Evolutionary conservation across 371 early-diverging fungal species (phyloP), one percentile per base, ranked within the genome.

Genomic region (Mucor saturninus): DNA sequence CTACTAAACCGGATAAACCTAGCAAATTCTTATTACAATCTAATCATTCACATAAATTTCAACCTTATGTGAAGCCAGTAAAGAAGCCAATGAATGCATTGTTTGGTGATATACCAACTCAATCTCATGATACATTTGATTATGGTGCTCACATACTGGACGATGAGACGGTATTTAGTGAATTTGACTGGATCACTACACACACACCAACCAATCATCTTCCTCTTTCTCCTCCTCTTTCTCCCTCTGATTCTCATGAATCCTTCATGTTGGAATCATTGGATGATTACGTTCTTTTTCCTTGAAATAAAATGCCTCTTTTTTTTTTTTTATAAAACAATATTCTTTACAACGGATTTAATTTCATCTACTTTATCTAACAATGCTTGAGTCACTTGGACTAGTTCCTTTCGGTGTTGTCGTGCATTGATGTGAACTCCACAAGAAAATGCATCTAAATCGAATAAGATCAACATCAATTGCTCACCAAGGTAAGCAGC

Each of bases 321-420:
- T 15, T 15, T 56, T 32, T 30, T 55, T 21, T 32, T 38, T 57
- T 56, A 9, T 11, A 30, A 4, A 50, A 15, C 15, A 37, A 52
- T 39, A 60, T 56, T 63, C 50, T 65, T 69, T 28, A 69, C 52
- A 15, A 66, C 26, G 2, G 63, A 56, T 45, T 73, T 73, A 29
- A 69, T 69, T 48, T 66, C 71, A 61, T 71, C 71, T 38, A 63
- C 48, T 49, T 52, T 66, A 46, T 71, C 71, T 38, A 71, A 54
- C 7, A 71, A 63, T 1, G 42, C 29, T 48, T 71, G 71, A 42
- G 71, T 60, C 1, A 10, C 11, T 26, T 63, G 59, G 0, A 71
- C 71, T 0, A 56, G 9, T 13, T 66, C 61, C 30, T 71, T 71
- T 66, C 71, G 58, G 29, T 39, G 11, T 39, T 59, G 60, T 14